Evolutionary conservation across 2,329 filamentous ascomycete species (phyloP).

Genomic region (Zymoseptoria pseudotritici): DNA sequence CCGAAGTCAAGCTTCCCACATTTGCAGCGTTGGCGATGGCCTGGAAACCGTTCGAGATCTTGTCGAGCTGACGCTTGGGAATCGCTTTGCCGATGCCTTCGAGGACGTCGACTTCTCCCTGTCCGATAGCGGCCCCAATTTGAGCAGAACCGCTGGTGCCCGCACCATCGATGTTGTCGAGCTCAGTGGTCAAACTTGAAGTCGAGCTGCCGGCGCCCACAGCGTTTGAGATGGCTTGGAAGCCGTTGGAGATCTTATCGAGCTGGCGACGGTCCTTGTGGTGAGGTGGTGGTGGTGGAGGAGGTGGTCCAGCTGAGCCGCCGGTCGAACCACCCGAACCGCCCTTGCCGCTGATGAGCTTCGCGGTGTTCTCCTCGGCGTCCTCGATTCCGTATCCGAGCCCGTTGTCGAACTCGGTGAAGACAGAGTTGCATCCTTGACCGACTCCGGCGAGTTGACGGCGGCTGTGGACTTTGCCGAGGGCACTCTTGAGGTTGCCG

Average conservation of each 20-base stretch:
- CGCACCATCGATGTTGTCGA: constrained; percentile 13
- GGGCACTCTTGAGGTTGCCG: constrained; percentile 1
- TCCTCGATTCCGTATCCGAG: constrained; percentile 20
- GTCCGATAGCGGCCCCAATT: constrained; percentile 11
- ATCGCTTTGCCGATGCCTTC: constrained; percentile 10
- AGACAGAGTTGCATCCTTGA: constrained; percentile 16
- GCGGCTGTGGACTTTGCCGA: neutral
- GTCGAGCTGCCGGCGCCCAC: constrained; percentile 8
- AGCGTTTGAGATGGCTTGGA: constrained; percentile 9
- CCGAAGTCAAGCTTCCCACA: constrained; percentile 4
- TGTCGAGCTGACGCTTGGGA: constrained; percentile 14
- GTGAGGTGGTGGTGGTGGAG: neutral
- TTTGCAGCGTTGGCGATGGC: constrained; percentile 10
- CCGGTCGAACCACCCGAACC: neutral
- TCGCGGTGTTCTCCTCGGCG: constrained; percentile 17
- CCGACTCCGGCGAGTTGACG: constrained; percentile 21
- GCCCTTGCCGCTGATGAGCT: constrained; percentile 1
- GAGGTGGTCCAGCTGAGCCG: neutral
- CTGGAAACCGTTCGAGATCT: constrained; percentile 19
- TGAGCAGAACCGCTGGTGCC: constrained; percentile 13
- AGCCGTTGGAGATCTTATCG: constrained; percentile 22
- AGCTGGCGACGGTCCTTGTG: constrained; percentile 11
- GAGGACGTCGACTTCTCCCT: constrained; percentile 11
- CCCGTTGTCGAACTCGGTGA: constrained; percentile 17
- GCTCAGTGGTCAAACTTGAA: neutral